A percentile compares a stretch with the other conserved stretches of the same genome.
These are phyloP conservation scores for Verbena officinalis DNA, from an alignment of 257 asterid species.

Conservation along the genomic window DNA sequence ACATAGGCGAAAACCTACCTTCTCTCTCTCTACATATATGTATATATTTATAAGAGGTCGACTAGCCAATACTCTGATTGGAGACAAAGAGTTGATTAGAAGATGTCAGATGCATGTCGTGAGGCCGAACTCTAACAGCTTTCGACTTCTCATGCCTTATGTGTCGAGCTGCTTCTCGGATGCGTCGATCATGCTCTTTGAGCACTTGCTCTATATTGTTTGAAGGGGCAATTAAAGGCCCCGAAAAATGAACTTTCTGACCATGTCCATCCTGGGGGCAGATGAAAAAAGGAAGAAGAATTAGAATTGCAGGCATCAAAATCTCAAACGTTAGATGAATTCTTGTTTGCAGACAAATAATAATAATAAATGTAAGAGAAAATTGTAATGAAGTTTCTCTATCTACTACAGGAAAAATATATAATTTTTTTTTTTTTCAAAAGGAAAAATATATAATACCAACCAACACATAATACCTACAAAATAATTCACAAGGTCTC, in stretches of 20 bases:
- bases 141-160: conserved; percentile 60
- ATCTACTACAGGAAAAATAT: too few relatives aligned
- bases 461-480: too few relatives aligned
- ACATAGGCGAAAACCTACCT: not conserved
- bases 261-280: conserved; percentile 45
- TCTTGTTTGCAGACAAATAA: too few relatives aligned
- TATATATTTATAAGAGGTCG: conserved; percentile 4
- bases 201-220: conserved; percentile 82
- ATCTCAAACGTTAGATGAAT: too few relatives aligned
- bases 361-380: too few relatives aligned
- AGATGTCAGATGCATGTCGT: conserved; percentile 25
- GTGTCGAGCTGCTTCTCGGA: conserved; percentile 82
- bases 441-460: too few relatives aligned
- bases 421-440: too few relatives aligned
- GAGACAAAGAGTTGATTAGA: conserved; percentile 32
- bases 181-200: conserved; percentile 82
- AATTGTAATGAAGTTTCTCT: too few relatives aligned
- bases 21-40: not conserved
- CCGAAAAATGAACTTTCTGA: conserved; percentile 67
- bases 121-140: conserved; percentile 46
- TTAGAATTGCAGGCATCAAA: too few relatives aligned
- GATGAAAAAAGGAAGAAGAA: not conserved
- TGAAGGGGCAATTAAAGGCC: conserved; percentile 67
- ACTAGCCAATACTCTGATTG: conserved; percentile 25
- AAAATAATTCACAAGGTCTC: too few relatives aligned